Conservation (phyloP, 1,284 basidiomycete species). For the Fomitiporia mediterranea region DNA sequence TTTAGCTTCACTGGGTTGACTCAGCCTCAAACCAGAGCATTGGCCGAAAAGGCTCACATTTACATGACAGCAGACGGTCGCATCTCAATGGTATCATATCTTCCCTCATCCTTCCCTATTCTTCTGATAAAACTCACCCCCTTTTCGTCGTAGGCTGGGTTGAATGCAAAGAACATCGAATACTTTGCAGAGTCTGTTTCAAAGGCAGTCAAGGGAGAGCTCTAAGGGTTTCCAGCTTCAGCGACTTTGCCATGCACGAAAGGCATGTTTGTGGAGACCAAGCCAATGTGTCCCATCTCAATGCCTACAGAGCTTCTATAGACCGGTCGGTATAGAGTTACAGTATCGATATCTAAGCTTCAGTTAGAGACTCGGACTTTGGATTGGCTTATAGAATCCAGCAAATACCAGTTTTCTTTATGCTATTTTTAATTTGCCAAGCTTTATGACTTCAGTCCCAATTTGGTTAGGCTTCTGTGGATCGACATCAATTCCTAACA, state of each 20-base stretch:
- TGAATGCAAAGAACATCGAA: slow-evolving; percentile 87
- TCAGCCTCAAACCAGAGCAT: slow-evolving; percentile 77
- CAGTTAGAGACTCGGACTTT: neutral
- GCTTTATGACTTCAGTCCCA: too few relatives aligned
- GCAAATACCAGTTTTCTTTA: too few relatives aligned
- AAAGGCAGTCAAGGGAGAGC: slow-evolving; percentile 75
- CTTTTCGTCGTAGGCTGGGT: too few relatives aligned
- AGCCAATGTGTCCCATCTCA: too few relatives aligned
- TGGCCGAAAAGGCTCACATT: slow-evolving; percentile 91
- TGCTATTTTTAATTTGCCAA: too few relatives aligned
- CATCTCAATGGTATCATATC: slow-evolving; percentile 96
- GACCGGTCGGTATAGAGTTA: slow-evolving; percentile 5
- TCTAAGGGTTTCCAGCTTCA: slow-evolving; percentile 39
- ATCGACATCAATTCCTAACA: too few relatives aligned
- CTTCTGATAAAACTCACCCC: too few relatives aligned
- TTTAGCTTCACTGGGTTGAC: slow-evolving; percentile 83
- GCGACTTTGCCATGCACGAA: neutral
- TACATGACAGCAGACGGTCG: slow-evolving; percentile 91
- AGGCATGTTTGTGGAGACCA: too few relatives aligned
- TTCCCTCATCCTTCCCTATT: too few relatives aligned
- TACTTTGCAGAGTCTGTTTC: slow-evolving; percentile 87
- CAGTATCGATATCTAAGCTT: neutral
- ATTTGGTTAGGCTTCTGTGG: too few relatives aligned
- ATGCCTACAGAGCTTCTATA: too few relatives aligned
- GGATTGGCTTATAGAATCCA: neutral